Base-by-base conservation (phyloP, 2,329 filamentous ascomycete species). In the Xylaria polymorpha region DNA sequence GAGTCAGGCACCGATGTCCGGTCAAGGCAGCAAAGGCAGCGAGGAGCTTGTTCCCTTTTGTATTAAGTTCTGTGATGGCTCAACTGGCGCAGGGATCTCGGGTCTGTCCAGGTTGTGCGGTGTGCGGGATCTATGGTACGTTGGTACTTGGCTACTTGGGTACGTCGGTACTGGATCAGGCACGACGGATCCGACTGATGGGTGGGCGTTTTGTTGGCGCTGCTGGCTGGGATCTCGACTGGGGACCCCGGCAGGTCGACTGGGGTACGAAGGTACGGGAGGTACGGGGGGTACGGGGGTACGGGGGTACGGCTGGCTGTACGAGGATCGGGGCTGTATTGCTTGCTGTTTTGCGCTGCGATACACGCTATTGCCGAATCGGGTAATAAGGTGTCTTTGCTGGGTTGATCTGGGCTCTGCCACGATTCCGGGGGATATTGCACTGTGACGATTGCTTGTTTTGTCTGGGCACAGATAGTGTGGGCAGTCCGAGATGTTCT, bases 1-100 rank as follows among this genome's bases (percentile, higher is more conserved):
- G 78, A 79, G 77, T 80, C 78, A 79, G 77, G 78, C 77, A 78
- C 77, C 78, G 74, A 78, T 73, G 55, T 77, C 73, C 77, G 78
- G 74, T 68, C 74, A 74, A 76, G 77, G 75, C 75, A 75, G 70
- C 72, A 69, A 73, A 71, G 62, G 43, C 60, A 64, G 72, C 72
- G 72, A 75, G 74, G 73, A 68, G 73, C 72, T 67, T 69, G 70
- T 70, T 70, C 60, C 74, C 76, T 77, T 77, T 74, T 78, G 77
- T 79, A 77, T 70, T 72, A 74, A 74, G 71, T 35, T 69, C 61
- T 73, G 70, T 66, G 75, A 75, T 74, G 68, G 73, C 69, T 69
- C 70, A 71, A 50, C 32, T 39, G 61, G 68, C 62, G 69, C 74
- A 77, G 72, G 74, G 72, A 68, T 74, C 61, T 62, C 60, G 64